These are phyloP conservation scores for Backusella luteola DNA, from an alignment of 192 early-diverging fungal genomes.

Conservation along the genomic window DNA sequence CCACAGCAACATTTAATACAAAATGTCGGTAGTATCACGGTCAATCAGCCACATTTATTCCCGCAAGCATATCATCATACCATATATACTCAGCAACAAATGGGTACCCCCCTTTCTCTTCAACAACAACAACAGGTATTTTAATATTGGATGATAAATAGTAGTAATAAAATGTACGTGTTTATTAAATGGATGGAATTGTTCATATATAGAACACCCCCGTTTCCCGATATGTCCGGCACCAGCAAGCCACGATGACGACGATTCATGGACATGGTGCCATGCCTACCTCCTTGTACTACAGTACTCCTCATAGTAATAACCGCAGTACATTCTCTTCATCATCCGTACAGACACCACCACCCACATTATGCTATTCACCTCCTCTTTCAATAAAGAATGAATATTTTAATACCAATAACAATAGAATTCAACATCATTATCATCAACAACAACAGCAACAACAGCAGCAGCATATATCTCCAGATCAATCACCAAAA, in stretches of 20 bases:
- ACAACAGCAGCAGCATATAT: not conserved
- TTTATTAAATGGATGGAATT: not conserved
- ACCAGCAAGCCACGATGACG: conserved; percentile 3
- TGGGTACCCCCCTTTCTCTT: not conserved
- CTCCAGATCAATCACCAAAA: conserved; percentile 10
- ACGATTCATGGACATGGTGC: not conserved
- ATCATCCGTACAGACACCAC: not conserved
- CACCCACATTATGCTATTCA: not conserved
- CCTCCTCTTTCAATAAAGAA: conserved; percentile 7
- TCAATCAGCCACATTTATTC: conserved; percentile 8
- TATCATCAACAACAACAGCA: not conserved
- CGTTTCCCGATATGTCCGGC: not conserved
- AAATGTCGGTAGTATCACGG: not conserved
- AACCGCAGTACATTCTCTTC: not conserved
- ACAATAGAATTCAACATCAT: not conserved
- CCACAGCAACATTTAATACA: conserved; percentile 2
- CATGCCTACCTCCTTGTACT: conserved; percentile 6
- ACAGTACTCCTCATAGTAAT: not conserved
- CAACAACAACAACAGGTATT: not conserved
- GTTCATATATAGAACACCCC: not conserved
- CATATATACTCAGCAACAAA: not conserved
- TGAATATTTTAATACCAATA: not conserved
- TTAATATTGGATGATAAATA: no score
- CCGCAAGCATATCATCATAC: not conserved
- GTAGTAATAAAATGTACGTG: not conserved